Evolutionary conservation across 2,329 filamentous ascomycete genomes (phyloP).

Genomic region (Hypomyces perniciosus): DNA sequence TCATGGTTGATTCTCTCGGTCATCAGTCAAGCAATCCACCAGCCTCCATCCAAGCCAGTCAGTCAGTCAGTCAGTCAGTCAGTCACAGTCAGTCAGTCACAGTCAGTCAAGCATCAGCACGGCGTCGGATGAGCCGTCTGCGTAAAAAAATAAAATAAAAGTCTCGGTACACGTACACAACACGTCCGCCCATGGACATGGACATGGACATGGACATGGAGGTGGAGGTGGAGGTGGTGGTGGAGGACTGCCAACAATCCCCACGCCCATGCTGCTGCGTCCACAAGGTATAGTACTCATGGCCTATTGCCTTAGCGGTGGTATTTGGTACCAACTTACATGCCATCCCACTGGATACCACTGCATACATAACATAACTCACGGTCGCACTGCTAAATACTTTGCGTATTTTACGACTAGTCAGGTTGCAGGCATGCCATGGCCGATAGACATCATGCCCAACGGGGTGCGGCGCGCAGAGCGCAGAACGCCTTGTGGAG

Average conservation of each 20-base stretch:
- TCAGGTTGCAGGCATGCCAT: not conserved
- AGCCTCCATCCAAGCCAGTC: not conserved
- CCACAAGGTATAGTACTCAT: too few relatives aligned
- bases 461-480: too few relatives aligned
- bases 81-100: not conserved
- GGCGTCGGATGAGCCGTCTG: conserved; percentile 10
- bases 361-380: not conserved
- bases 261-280: not conserved
- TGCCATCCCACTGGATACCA: too few relatives aligned
- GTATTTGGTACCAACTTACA: not conserved
- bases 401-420: not conserved
- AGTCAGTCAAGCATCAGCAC: conserved; percentile 2
- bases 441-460: too few relatives aligned
- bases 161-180: not conserved
- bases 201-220: too few relatives aligned
- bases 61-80: not conserved
- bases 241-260: conserved; percentile 1
- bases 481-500: not conserved
- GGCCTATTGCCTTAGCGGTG: too few relatives aligned
- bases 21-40: not conserved
- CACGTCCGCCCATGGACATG: too few relatives aligned
- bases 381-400: too few relatives aligned
- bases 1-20: not conserved
- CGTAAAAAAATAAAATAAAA: not conserved
- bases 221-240: not conserved